Conservation (phyloP, 1,139 yeast species). For the Saccharomyces hybrid region DNA sequence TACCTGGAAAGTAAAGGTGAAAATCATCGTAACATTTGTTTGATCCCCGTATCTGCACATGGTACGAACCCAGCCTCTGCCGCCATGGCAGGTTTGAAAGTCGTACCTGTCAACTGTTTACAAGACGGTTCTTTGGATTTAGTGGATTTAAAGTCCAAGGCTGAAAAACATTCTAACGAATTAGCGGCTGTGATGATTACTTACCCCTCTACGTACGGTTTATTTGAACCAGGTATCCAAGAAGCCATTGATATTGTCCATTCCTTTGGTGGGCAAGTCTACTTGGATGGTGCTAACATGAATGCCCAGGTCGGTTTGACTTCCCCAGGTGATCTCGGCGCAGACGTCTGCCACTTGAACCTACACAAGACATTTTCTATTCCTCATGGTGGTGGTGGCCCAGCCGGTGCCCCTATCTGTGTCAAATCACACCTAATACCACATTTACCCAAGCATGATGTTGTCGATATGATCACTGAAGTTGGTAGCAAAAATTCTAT, state of each 20-base stretch:
- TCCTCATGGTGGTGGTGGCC: conserved; percentile 99
- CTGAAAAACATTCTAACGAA: conserved; percentile 56
- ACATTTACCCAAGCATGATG: conserved; percentile 73
- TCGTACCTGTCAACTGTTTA: conserved; percentile 83
- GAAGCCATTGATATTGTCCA: conserved; percentile 81
- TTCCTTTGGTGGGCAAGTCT: conserved; percentile 84
- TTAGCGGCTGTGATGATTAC: conserved; percentile 93
- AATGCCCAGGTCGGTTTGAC: conserved; percentile 97
- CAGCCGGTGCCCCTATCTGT: conserved; percentile 98
- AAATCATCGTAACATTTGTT: conserved; percentile 66
- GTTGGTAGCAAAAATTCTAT: conserved; percentile 45
- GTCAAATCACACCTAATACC: conserved; percentile 76
- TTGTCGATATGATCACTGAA: conserved; percentile 49
- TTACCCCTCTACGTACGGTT: conserved; percentile 93
- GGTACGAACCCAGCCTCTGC: conserved; percentile 99
- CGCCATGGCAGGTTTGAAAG: conserved; percentile 92
- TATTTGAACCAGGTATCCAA: conserved; percentile 86
- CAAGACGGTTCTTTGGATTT: conserved; percentile 80
- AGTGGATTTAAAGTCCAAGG: conserved; percentile 65
- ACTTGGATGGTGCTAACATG: conserved; percentile 98
- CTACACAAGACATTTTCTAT: conserved; percentile 95
- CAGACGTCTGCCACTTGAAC: conserved; percentile 97
- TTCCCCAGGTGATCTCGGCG: conserved; percentile 95
- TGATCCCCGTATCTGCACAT: conserved; percentile 95
- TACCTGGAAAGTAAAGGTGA: conserved; percentile 71